These are phyloP conservation scores for Typha latifolia DNA, from an alignment of 176 grass and related monocot species.

Conservation along the genomic window DNA sequence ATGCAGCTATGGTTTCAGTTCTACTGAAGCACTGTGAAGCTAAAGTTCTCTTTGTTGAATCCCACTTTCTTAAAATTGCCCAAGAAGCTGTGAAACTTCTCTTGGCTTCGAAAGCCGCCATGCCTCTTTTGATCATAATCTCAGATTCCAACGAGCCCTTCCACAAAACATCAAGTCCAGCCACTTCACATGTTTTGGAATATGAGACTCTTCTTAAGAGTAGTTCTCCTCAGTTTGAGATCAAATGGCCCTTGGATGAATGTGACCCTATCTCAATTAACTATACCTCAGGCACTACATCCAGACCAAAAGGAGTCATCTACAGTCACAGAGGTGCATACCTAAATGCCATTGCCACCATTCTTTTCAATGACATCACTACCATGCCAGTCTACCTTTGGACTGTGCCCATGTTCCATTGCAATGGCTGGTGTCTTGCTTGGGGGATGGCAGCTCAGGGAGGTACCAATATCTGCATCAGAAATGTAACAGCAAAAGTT, in stretches of 20 bases:
- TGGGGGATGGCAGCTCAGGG: constrained; percentile 82
- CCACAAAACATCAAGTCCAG: too few species aligned
- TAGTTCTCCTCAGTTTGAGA: constrained; percentile 51
- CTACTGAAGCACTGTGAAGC: constrained; percentile 69
- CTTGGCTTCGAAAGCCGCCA: constrained; percentile 41
- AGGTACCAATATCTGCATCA: constrained; percentile 90
- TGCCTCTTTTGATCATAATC: constrained; percentile 50
- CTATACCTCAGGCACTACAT: constrained; percentile 86
- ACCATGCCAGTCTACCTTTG: constrained; percentile 72
- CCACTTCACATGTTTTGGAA: constrained; percentile 19
- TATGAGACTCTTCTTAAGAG: constrained; percentile 84
- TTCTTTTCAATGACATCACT: constrained; percentile 63
- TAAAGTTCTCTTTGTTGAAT: constrained; percentile 76
- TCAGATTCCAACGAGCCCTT: neutral
- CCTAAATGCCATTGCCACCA: constrained; percentile 70
- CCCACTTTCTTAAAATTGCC: constrained; percentile 73
- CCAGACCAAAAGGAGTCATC: constrained; percentile 84
- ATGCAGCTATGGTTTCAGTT: constrained; percentile 63
- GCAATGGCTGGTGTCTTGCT: constrained; percentile 90
- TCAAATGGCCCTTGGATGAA: constrained; percentile 80
- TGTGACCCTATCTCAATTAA: constrained; percentile 89
- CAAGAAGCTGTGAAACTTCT: constrained; percentile 67
- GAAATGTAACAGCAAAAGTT: constrained; percentile 47
- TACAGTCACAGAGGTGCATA: constrained; percentile 83
- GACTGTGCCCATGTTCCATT: constrained; percentile 97